A percentile compares a stretch with the other conserved stretches of the same genome.
Evolutionary conservation across 202 grass and related monocot genomes (phyloP).

Genomic region (Tripidium arundinaceum): DNA sequence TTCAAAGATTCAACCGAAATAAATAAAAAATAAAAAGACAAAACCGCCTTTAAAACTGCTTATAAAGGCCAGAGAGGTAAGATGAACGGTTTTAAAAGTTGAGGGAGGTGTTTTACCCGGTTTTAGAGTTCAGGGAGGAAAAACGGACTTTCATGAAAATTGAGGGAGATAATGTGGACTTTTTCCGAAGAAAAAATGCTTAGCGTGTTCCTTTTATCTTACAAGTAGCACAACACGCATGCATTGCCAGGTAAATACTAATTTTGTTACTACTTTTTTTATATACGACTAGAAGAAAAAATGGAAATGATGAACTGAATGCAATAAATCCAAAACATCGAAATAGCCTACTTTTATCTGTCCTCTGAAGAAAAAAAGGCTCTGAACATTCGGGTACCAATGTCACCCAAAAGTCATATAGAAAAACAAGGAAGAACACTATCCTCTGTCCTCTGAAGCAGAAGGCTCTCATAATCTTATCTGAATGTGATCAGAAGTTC

Average conservation of each 20-base stretch:
- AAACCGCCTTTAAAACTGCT: no score
- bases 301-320: background rate
- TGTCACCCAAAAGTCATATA: background rate
- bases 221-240: background rate
- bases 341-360: background rate
- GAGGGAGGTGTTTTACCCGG: no score
- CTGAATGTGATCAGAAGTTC: background rate
- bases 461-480: background rate
- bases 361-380: background rate
- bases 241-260: background rate
- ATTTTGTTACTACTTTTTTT: background rate
- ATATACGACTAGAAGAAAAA: background rate
- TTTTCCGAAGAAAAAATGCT: no score
- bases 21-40: no score
- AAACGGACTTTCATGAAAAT: no score
- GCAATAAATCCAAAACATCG: background rate
- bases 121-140: no score
- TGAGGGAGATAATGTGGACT: no score
- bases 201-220: background rate
- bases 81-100: no score
- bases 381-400: background rate
- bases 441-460: background rate
- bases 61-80: no score
- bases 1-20: no score
- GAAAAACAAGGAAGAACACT: background rate